phyloP scores from a whole-genome alignment of 2,329 filamentous ascomycete species.

The Lasiodiplodia sp. region DNA sequence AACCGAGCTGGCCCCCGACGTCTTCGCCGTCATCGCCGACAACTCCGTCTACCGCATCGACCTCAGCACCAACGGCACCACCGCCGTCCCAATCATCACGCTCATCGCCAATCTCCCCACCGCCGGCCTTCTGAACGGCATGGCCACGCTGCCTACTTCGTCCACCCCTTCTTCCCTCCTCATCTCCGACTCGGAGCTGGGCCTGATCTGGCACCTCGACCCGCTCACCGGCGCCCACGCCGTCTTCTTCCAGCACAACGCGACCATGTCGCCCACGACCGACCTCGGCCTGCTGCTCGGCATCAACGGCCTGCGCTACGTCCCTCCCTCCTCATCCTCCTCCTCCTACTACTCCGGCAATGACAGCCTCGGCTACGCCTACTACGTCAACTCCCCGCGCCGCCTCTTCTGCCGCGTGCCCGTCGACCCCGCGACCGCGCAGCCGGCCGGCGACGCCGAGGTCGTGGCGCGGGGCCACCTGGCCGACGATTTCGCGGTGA shows the following conservation, averaged over 20 bases:
- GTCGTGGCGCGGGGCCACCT: background rate
- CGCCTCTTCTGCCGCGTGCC: constrained; percentile 31
- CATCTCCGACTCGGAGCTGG: constrained; percentile 37
- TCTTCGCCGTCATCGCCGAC: constrained; percentile 41
- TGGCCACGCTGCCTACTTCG: constrained; percentile 30
- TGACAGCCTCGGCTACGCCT: constrained; percentile 21
- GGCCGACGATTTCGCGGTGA: constrained; percentile 5
- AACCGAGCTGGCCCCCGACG: constrained; percentile 33
- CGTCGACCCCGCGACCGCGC: constrained; percentile 29
- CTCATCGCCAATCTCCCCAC: constrained; percentile 35
- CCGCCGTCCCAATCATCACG: no score
- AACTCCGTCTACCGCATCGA: constrained; percentile 1
- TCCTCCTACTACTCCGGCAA: no score
- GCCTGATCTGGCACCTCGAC: constrained; percentile 34
- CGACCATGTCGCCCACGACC: constrained; percentile 29
- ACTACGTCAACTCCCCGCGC: constrained; percentile 36
- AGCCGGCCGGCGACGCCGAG: background rate
- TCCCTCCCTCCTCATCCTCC: background rate
- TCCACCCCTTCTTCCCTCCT: constrained; percentile 30
- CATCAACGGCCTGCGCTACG: constrained; percentile 37
- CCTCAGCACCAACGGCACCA: constrained; percentile 30
- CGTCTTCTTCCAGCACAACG: constrained; percentile 32
- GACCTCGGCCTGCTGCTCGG: constrained; percentile 32
- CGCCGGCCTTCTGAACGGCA: constrained; percentile 37
- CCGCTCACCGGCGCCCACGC: constrained; percentile 28